phyloP scores from a whole-genome alignment of 257 asterid species.

The Cinchona pubescens region DNA sequence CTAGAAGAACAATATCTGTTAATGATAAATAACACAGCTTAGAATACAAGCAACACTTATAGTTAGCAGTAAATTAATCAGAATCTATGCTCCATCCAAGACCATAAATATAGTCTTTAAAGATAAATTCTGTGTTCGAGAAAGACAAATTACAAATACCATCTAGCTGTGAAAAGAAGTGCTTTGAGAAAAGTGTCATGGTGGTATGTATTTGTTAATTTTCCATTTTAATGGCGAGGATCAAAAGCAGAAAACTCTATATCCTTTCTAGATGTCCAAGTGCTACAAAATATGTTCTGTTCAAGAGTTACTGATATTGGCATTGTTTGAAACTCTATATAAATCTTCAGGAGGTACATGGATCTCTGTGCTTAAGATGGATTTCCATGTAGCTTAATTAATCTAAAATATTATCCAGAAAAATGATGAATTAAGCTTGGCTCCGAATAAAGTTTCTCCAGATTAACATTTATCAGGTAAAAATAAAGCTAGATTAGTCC shows the following conservation, averaged over 20 bases:
- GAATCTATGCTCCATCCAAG: background rate
- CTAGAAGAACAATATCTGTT: slow-evolving; percentile 70
- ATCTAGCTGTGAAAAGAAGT: background rate
- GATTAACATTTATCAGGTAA: too few relatives aligned
- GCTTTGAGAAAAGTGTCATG: background rate
- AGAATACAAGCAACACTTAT: background rate
- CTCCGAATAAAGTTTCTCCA: background rate
- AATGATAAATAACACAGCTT: slow-evolving; percentile 6
- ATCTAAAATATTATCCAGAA: background rate
- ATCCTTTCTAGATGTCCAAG: background rate
- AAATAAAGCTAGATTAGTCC: background rate
- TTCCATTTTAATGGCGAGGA: background rate
- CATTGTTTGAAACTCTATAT: background rate
- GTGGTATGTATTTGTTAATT: background rate
- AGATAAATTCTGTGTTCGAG: background rate
- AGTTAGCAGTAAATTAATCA: background rate
- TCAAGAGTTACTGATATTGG: background rate
- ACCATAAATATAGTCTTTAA: background rate
- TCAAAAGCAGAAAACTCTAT: background rate
- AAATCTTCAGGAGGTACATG: background rate
- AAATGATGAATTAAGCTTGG: too few relatives aligned
- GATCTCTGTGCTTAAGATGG: background rate
- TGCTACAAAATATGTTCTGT: background rate
- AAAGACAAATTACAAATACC: too few relatives aligned
- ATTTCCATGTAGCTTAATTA: too few relatives aligned